A percentile compares a stretch with the other conserved stretches of the same genome.
Conservation (phyloP, 371 early-diverging fungal genomes). For the Mucor circinelloides region DNA sequence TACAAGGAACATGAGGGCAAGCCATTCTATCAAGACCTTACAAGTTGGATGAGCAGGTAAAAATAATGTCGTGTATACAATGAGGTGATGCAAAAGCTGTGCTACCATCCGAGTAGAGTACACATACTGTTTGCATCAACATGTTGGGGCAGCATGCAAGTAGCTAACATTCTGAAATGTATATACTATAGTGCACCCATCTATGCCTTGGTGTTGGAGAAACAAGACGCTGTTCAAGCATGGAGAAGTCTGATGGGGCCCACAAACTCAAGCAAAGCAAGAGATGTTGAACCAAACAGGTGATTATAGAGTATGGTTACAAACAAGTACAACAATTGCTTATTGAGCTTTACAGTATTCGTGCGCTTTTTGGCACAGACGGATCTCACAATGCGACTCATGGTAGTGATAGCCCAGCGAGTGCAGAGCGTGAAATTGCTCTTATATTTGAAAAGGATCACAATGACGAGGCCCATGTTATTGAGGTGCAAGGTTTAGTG, state of each 20-base stretch:
- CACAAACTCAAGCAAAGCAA: constrained; percentile 72
- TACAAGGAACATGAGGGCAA: constrained; percentile 74
- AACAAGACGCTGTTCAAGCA: constrained; percentile 59
- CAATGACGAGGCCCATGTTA: background rate
- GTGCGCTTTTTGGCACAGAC: constrained; percentile 69
- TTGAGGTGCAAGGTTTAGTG: background rate
- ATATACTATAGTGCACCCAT: constrained; percentile 61
- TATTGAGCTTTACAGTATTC: constrained; percentile 38
- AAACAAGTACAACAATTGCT: background rate
- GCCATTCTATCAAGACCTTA: constrained; percentile 69
- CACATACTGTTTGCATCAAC: background rate
- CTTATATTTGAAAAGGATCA: constrained; percentile 11
- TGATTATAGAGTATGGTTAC: constrained; percentile 3
- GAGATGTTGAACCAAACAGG: constrained; percentile 58
- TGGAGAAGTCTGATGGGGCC: constrained; percentile 82
- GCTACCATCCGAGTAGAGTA: background rate
- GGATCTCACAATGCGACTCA: constrained; percentile 73
- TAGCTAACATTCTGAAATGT: background rate
- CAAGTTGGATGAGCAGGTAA: constrained; percentile 75
- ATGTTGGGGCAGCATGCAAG: background rate
- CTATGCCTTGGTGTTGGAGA: constrained; percentile 67
- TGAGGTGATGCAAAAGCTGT: constrained; percentile 10
- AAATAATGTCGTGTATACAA: constrained; percentile 2
- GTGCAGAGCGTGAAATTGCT: constrained; percentile 71
- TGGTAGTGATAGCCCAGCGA: constrained; percentile 68